Evolutionary conservation across 345 rosid species (phyloP).

Genomic region (Dimocarpus longan): DNA sequence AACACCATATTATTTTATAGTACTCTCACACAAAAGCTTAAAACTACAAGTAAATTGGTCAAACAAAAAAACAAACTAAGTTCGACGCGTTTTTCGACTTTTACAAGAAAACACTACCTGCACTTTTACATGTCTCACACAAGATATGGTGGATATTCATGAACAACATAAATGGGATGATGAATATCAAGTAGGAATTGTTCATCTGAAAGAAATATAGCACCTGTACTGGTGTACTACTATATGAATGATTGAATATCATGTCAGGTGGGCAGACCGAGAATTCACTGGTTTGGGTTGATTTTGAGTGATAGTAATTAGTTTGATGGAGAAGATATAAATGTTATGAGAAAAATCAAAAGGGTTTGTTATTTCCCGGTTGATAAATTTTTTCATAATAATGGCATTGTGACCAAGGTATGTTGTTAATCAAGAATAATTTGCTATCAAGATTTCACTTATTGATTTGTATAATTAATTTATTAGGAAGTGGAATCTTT

Average conservation of each 20-base stretch:
- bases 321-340: too few relatives aligned
- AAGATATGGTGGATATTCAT: not conserved
- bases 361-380: not conserved
- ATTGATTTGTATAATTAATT: not conserved
- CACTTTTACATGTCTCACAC: not conserved
- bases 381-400: not conserved
- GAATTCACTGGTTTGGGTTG: too few relatives aligned
- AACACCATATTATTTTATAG: too few relatives aligned
- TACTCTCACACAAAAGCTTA: too few relatives aligned
- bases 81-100: not conserved
- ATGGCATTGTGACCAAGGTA: not conserved
- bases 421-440: not conserved
- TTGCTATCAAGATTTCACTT: not conserved
- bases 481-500: not conserved
- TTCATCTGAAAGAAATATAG: not conserved
- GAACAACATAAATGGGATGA: not conserved
- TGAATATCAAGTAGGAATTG: not conserved
- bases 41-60: too few relatives aligned
- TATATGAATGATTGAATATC: too few relatives aligned
- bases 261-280: too few relatives aligned
- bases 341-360: too few relatives aligned
- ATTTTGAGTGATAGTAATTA: too few relatives aligned
- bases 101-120: not conserved
- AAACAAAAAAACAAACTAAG: too few relatives aligned
- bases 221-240: too few relatives aligned